Percentiles rank a stretch among this genome's conserved stretches.
These are phyloP conservation scores for Spongispora temasekensis DNA, from an alignment of 1,284 basidiomycete genomes.

Conservation along the genomic window DNA sequence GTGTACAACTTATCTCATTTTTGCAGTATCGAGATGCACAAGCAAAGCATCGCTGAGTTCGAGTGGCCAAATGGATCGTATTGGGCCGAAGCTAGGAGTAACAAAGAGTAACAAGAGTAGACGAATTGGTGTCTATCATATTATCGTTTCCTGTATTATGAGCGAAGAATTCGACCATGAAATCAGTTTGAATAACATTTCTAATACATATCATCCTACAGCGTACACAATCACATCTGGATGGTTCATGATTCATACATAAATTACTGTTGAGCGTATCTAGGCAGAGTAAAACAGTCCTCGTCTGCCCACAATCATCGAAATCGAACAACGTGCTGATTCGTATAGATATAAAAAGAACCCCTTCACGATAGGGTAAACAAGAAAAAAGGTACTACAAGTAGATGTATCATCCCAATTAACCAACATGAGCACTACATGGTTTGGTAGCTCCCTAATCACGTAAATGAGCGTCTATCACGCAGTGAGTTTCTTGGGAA, in stretches of 20 bases:
- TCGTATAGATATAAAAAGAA: slow-evolving; percentile 28
- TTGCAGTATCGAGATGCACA: slow-evolving; percentile 74
- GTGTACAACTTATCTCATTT: neutral
- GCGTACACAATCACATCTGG: too few relatives aligned
- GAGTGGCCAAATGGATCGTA: slow-evolving; percentile 78
- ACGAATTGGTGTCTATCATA: too few relatives aligned
- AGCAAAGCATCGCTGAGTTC: slow-evolving; percentile 69
- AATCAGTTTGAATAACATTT: too few relatives aligned
- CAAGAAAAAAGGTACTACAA: slow-evolving; percentile 33
- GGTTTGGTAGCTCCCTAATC: slow-evolving; percentile 34
- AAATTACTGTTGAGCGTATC: too few relatives aligned
- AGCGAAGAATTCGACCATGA: too few relatives aligned
- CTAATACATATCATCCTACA: too few relatives aligned
- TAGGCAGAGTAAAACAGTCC: too few relatives aligned
- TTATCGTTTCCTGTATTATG: slow-evolving; percentile 3
- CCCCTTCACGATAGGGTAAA: slow-evolving; percentile 30
- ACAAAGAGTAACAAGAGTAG: too few relatives aligned
- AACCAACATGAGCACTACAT: slow-evolving; percentile 17
- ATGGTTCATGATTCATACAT: too few relatives aligned
- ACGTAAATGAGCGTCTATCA: slow-evolving; percentile 8
- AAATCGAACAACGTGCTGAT: slow-evolving; percentile 13
- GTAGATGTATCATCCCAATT: slow-evolving; percentile 19
- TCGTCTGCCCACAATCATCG: slow-evolving; percentile 7
- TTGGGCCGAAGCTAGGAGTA: slow-evolving; percentile 47
- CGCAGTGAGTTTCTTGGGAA: neutral